Conservation (phyloP, 805 yeast genomes). For the Saccharomycopsis amapae region DNA sequence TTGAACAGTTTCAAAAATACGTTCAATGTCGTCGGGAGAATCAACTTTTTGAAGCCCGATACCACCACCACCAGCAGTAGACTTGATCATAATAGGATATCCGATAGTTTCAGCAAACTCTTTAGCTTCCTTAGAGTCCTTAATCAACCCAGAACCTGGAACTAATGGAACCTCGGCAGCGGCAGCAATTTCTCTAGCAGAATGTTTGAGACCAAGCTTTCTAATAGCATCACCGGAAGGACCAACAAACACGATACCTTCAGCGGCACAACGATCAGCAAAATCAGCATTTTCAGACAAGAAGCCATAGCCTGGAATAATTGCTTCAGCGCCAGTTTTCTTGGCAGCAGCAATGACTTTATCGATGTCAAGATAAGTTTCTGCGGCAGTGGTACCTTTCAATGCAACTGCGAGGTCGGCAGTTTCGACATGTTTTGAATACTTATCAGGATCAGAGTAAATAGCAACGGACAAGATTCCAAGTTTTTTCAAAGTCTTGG, state of each 20-base stretch:
- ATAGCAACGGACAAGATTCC: conserved; percentile 78
- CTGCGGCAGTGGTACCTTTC: conserved; percentile 77
- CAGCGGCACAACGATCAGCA: conserved; percentile 76
- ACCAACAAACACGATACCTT: conserved; percentile 91
- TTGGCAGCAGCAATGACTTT: conserved; percentile 85
- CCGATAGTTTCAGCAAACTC: conserved; percentile 49
- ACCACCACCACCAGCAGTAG: conserved; percentile 99
- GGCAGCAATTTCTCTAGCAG: conserved; percentile 90
- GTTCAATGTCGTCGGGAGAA: conserved; percentile 66
- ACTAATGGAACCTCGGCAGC: conserved; percentile 92
- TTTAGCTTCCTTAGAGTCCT: conserved; percentile 65
- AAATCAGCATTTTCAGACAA: conserved; percentile 94
- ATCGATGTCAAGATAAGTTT: conserved; percentile 80
- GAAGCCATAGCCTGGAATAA: conserved; percentile 97
- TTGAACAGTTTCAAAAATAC: conserved; percentile 83
- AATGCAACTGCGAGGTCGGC: conserved; percentile 81
- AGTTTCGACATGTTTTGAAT: conserved; percentile 74
- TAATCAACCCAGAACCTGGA: conserved; percentile 90
- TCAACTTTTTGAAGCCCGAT: conserved; percentile 95
- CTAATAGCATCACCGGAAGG: conserved; percentile 92
- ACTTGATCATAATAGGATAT: conserved; percentile 92
- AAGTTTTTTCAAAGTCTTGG: conserved; percentile 76
- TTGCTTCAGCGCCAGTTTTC: conserved; percentile 82
- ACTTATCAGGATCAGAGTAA: conserved; percentile 84
- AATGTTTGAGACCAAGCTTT: conserved; percentile 87